Conservation (phyloP, 1,139 yeast genomes). For the Keqinozyma sinolaborantium region DNA sequence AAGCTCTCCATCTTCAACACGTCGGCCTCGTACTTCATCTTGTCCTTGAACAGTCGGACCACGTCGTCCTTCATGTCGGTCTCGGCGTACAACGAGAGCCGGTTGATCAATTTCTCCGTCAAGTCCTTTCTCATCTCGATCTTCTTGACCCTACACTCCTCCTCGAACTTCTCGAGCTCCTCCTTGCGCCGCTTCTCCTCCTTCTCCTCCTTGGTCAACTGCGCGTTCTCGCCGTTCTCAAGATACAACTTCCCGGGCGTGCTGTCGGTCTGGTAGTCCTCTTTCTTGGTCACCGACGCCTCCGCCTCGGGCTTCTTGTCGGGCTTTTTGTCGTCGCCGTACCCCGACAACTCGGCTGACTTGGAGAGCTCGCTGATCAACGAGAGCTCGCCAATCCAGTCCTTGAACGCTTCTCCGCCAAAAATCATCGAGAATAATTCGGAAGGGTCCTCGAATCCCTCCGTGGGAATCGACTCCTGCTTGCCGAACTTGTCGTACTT, state of each 20-base stretch:
- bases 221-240: constrained; percentile 3
- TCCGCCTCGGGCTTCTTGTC: constrained; percentile 6
- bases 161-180: constrained; percentile 74
- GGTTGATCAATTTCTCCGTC: constrained; percentile 59
- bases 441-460: constrained; percentile 86
- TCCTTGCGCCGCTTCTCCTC: constrained; percentile 48
- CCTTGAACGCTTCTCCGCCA: constrained; percentile 85
- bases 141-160: constrained; percentile 69
- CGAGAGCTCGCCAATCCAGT: constrained; percentile 75
- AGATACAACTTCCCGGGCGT: constrained; percentile 6
- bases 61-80: constrained; percentile 72
- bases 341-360: constrained; percentile 50
- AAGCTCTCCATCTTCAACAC: constrained; percentile 89
- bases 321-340: constrained; percentile 18
- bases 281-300: constrained; percentile 1
- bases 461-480: constrained; percentile 75
- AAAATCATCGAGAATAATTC: constrained; percentile 72
- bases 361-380: constrained; percentile 58
- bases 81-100: constrained; percentile 77
- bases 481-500: constrained; percentile 79
- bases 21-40: constrained; percentile 81
- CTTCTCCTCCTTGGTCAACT: constrained; percentile 30
- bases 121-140: constrained; percentile 69
- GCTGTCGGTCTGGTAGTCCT: constrained; percentile 1
- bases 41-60: constrained; percentile 62